Evolutionary conservation across 352 stramenopile species (phyloP), one percentile per base, ranked within the genome.

Genomic region (Phytophthora cryptogea): DNA sequence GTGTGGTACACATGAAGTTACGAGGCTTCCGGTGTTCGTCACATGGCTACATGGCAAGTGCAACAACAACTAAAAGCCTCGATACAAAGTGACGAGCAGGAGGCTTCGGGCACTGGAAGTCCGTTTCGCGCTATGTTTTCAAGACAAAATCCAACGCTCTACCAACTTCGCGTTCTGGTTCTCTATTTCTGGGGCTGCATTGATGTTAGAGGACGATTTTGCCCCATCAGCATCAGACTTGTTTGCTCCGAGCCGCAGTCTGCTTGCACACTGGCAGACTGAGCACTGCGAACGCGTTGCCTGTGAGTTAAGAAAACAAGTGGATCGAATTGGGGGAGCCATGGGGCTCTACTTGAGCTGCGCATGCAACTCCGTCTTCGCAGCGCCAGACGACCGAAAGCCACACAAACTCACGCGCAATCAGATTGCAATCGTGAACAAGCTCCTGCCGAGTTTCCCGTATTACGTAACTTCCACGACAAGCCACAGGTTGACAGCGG

Each of bases 401-500:
- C 52, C 63, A 4, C 59, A 45, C 26, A 70, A 70, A 16, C 59
- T 79, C 27, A 67, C 68, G 4, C 64, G 61, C 5, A 49, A 59
- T 9, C 58, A 84, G 53, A 54, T 71, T 6, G 20, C 63, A 20
- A 54, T 79, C 35, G 54, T 75, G 9, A 30, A 76, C 44, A 67
- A 69, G 48, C 72, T 76, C 48, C 35, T 86, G 13, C 42, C 59
- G 10, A 68, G 74, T 42, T 86, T 86, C 28, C 49, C 27, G 1
- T 77, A 79, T 59, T 53, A 72, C 23, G 66, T 78, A 32, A 69
- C 57, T 4, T 83, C 73, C 10, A 78, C 65, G 3, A 32, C 60
- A 43, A 41, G 41, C 14, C 73, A 86, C 39, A 61, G 68, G 14
- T 57, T 60, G 39, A 55, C 72, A 11, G 75, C 70, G 4, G 59